These are phyloP conservation scores for Dothideomycetes sp. DNA, from an alignment of 2,329 filamentous ascomycete genomes.

Conservation along the genomic window DNA sequence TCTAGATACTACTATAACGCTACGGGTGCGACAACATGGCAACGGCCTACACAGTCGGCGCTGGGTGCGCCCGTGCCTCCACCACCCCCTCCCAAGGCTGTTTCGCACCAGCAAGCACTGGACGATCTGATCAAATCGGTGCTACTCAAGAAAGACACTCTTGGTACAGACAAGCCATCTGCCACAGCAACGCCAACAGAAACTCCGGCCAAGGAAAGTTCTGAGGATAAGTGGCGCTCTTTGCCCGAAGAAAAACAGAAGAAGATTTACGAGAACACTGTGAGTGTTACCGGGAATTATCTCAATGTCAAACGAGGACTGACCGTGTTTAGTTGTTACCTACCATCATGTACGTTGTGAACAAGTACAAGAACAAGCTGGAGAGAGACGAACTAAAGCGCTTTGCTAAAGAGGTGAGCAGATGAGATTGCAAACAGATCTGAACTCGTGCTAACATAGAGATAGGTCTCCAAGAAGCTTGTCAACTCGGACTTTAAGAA, in stretches of 20 bases:
- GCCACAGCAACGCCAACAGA: conserved; percentile 58
- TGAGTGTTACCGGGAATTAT: too few species aligned
- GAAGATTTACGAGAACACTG: conserved; percentile 90
- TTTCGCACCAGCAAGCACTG: conserved; percentile 65
- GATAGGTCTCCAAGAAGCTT: conserved; percentile 68
- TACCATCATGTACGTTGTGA: conserved; percentile 73
- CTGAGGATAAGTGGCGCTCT: conserved; percentile 62
- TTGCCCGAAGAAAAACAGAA: conserved; percentile 76
- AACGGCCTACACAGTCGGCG: conserved; percentile 61
- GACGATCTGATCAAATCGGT: conserved; percentile 66
- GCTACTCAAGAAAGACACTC: conserved; percentile 51
- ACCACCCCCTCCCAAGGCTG: conserved; percentile 49
- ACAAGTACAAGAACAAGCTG: conserved; percentile 79
- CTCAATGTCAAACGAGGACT: too few species aligned
- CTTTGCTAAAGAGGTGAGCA: conserved; percentile 52
- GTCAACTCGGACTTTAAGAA: conserved; percentile 89
- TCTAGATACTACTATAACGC: conserved; percentile 79
- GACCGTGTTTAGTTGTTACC: conserved; percentile 72
- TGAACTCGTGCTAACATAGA: conserved; percentile 30
- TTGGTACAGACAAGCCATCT: conserved; percentile 42
- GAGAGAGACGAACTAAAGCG: conserved; percentile 67
- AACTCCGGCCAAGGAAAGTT: conserved; percentile 44
- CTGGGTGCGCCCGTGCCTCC: conserved; percentile 44
- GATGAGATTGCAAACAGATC: conserved; percentile 24
- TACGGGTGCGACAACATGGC: conserved; percentile 71